Base-by-base conservation (phyloP, 192 early-diverging fungal genomes). In the Diversispora epigaea region DNA sequence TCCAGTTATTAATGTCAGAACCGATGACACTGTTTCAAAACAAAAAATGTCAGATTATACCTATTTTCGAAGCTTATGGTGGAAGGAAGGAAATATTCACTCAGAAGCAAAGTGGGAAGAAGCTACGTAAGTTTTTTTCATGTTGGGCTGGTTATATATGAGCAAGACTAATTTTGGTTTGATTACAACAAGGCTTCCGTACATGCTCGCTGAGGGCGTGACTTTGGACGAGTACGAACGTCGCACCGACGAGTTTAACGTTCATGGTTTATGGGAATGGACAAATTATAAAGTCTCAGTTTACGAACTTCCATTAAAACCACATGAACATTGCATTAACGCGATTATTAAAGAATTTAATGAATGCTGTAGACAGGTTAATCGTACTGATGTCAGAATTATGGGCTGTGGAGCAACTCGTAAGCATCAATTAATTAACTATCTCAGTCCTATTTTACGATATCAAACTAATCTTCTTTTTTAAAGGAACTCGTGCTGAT, bases 111-210 rank as follows among this genome's bases (percentile, higher is more conserved):
- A 70, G 52, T 70, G 49, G 32, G 49, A 70, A 11, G 49, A 52
- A 55, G 68, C 49, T 52, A 55, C 68, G 32, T 70, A 70, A 68
- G 66, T 32, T 50, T 25, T 54, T 54, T 55, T 41, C 14, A n/a
- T 22, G 22, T 0, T 32, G 47, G 25, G 17, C 3, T 6, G 10
- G 22, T 70, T 70, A 52, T 55, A 70, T 52, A 55, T 32, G 21
- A 39, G 50, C 15, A 71, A 39, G 39, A 71, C n/a, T 14, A 54
- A 40, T 57, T 40, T 71, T 22, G 68, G 9, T 44, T 32, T 32
- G 25, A 66, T 66, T 22, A 54, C 49, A 70, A 4, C 68, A 56
- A 71, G 68, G 10, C 52, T 71, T 56, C 68, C 68, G 43, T 71
- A 71, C 32, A n/a, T 50, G 1, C 50, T 71, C 25, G 52, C 41